These are phyloP conservation scores for Friedmanniomyces endolithicus DNA, from an alignment of 495 filamentous ascomycete species.

Conservation along the genomic window DNA sequence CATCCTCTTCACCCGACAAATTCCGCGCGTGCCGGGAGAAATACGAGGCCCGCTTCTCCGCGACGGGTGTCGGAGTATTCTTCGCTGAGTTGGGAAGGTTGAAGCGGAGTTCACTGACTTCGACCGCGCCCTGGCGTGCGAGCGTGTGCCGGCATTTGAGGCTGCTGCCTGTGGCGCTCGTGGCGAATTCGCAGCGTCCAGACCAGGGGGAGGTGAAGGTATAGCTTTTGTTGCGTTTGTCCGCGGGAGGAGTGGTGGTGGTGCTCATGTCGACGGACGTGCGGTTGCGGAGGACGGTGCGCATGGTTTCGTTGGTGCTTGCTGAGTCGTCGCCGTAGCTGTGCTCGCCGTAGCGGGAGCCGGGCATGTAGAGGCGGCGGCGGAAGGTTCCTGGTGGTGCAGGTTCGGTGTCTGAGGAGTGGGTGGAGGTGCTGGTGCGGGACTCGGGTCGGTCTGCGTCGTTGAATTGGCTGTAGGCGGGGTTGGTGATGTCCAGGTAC, in stretches of 20 bases:
- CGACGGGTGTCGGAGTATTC: background rate
- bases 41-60: conserved; percentile 21
- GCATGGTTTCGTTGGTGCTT: background rate
- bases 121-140: conserved; percentile 35
- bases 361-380: conserved; percentile 29
- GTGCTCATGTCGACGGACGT: background rate
- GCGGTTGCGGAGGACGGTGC: background rate
- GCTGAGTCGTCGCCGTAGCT: conserved; percentile 7
- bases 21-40: conserved; percentile 9
- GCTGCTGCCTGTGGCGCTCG: conserved; percentile 57
- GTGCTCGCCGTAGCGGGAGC: conserved; percentile 20
- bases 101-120: conserved; percentile 76
- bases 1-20: background rate
- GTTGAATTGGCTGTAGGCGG: conserved; percentile 50
- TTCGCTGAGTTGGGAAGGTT: conserved; percentile 48
- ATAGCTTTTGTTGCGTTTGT: conserved; percentile 36
- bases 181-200: conserved; percentile 69
- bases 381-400: conserved; percentile 20
- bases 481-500: conserved; percentile 49
- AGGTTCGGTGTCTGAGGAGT: conserved; percentile 7
- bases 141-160: conserved; percentile 62
- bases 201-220: conserved; percentile 76
- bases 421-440: conserved; percentile 17
- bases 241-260: background rate
- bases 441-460: conserved; percentile 3